Evolutionary conservation across 2,329 filamentous ascomycete genomes (phyloP).

Genomic region (Arthrobotrys sinensis): DNA sequence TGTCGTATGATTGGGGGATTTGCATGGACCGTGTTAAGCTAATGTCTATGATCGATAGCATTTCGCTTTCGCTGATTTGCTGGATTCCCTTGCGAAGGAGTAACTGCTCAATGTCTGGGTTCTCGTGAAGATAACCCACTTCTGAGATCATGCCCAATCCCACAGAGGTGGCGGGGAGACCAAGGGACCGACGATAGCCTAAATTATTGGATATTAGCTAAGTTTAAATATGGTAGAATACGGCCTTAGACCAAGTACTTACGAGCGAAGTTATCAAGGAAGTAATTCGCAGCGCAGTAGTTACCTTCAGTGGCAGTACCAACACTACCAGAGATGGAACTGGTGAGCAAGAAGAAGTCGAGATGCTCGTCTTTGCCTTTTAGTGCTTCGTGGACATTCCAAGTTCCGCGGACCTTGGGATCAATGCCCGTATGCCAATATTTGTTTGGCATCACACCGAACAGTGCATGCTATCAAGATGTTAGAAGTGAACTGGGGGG

Average conservation of each 20-base stretch:
- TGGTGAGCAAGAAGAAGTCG: slow-evolving; percentile 66
- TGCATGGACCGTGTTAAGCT: slow-evolving; percentile 1
- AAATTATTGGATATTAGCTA: slow-evolving; percentile 47
- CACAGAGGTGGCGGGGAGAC: slow-evolving; percentile 64
- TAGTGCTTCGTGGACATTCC: slow-evolving; percentile 72
- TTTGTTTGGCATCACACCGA: slow-evolving; percentile 63
- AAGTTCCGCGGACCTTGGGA: slow-evolving; percentile 67
- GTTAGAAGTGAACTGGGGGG: not conserved
- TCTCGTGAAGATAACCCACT: slow-evolving; percentile 65
- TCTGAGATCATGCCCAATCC: slow-evolving; percentile 61
- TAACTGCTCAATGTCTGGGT: slow-evolving; percentile 65
- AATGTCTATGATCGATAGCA: slow-evolving; percentile 34
- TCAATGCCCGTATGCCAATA: slow-evolving; percentile 64
- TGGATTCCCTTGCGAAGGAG: slow-evolving; percentile 26
- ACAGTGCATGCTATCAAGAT: slow-evolving; percentile 63
- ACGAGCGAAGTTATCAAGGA: slow-evolving; percentile 66
- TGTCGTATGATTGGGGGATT: slow-evolving; percentile 18
- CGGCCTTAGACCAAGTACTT: slow-evolving; percentile 63
- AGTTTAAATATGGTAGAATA: slow-evolving; percentile 62
- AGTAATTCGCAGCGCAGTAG: slow-evolving; percentile 70
- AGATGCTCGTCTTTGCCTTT: slow-evolving; percentile 63
- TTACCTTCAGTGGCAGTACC: slow-evolving; percentile 69
- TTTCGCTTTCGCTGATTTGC: slow-evolving; percentile 34
- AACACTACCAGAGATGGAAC: slow-evolving; percentile 66
- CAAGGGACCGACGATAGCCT: slow-evolving; percentile 64